Evolutionary conservation across 352 stramenopile genomes (phyloP), one percentile per base, ranked within the genome.

Genomic region (Globisporangium yorkense): DNA sequence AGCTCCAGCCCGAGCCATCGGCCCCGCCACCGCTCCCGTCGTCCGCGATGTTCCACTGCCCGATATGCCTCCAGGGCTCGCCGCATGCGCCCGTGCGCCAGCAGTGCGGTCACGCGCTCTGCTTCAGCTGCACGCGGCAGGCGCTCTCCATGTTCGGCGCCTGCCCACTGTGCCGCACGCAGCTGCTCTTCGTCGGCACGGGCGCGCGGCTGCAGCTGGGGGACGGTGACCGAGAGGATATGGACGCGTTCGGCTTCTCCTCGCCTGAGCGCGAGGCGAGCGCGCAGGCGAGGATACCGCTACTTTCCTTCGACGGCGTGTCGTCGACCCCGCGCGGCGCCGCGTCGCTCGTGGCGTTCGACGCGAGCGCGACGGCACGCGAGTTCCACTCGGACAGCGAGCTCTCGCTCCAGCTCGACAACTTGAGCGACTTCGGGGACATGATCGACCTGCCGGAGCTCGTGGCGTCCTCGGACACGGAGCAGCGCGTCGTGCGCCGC

Each of bases 401-500:
- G 39, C 46, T 63, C 18, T 53, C 63, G 46, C 56, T 80, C 18
- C 68, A 77, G 44, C 62, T 83, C 18, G 73, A 83, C 55, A 75
- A 64, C 31, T 56, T 83, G 21, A 85, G 73, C 37, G 73, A 85
- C 57, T 72, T 83, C 56, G 71, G 77, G 43, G 75, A 83, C 44
- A 75, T 80, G 41, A 81, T 85, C 50, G 66, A 85, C 48, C 67
- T 85, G 1, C 71, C 73, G n/a, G 73, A 85, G 29, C 60, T 85
- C 21, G 62, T 85, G 27, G 72, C 71, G 5, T 80, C 64, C 1
- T 81, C 68, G 3, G 75, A 81, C n/a, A 52, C 53, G 39, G 59
- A 65, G 59, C 33, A 48, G 43, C 43, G 43, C 43, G 43, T 56
- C 20, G 48, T 39, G 12, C 53, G 59, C 8, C 45, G 44, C 20